A percentile compares a stretch with the other conserved stretches of the same genome.
Conservation (phyloP, 2,329 filamentous ascomycete species). For the Talaromyces sp. region DNA sequence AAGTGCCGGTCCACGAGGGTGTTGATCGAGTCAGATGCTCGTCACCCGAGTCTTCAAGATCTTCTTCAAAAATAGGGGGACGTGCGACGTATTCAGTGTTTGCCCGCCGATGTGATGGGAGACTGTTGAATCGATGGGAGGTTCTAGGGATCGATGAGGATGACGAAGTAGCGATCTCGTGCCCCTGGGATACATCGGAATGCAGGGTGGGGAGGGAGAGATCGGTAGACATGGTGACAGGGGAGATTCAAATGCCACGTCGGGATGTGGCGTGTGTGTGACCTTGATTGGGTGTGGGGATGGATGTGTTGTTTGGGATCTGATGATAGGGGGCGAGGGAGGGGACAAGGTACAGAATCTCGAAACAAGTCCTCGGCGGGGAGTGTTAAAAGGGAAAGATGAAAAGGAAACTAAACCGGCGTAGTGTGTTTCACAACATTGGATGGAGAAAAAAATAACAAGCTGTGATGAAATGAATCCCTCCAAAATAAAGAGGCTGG, state of each 20-base stretch:
- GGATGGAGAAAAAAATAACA: background rate
- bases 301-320: no score
- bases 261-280: no score
- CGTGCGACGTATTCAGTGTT: slow-evolving; percentile 38
- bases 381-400: no score
- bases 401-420: no score
- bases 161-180: slow-evolving; percentile 25
- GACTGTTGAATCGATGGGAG: slow-evolving; percentile 19
- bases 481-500: slow-evolving; percentile 29
- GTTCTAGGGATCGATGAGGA: slow-evolving; percentile 17
- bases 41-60: slow-evolving; percentile 25
- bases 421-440: slow-evolving; percentile 1
- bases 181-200: slow-evolving; percentile 27
- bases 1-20: slow-evolving; percentile 28
- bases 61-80: slow-evolving; percentile 31
- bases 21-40: slow-evolving; percentile 7
- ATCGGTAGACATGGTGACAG: slow-evolving; percentile 19
- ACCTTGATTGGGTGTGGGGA: no score
- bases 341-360: background rate
- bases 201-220: slow-evolving; percentile 23
- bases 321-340: no score
- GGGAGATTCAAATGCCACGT: background rate
- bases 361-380: no score
- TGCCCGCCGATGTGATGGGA: slow-evolving; percentile 35
- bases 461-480: background rate